These are phyloP conservation scores for Colletotrichum viniferum DNA, from an alignment of 2,329 filamentous ascomycete species.

Conservation along the genomic window DNA sequence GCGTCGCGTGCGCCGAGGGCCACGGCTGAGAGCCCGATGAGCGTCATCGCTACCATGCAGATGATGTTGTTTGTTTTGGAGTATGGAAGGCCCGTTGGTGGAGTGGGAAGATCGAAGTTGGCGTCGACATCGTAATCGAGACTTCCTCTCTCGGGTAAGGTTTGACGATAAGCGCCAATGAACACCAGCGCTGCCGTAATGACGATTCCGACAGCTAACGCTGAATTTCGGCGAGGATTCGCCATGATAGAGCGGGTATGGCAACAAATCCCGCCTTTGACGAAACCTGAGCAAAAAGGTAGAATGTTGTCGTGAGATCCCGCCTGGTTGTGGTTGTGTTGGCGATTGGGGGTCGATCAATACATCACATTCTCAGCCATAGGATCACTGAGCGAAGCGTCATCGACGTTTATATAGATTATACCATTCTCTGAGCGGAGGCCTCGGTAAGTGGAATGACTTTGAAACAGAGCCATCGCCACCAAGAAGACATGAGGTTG, in stretches of 20 bases:
- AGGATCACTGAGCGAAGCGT: not conserved
- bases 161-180: accelerated
- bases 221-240: not conserved
- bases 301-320: not conserved
- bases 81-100: not conserved
- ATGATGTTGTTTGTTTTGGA: not conserved
- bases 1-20: not conserved
- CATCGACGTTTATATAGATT: not conserved
- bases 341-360: no score
- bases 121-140: not conserved
- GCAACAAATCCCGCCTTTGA: not conserved
- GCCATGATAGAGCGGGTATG: accelerated
- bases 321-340: not conserved
- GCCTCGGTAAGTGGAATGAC: accelerated
- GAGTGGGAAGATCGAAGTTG: not conserved
- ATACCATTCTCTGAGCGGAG: no score
- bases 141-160: not conserved
- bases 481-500: not conserved
- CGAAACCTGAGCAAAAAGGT: accelerated
- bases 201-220: accelerated
- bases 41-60: not conserved
- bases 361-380: no score
- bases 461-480: not conserved
- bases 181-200: accelerated
- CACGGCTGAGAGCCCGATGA: not conserved